Evolutionary conservation across 768 basidiomycete genomes (phyloP).

Genomic region (Leccinum variicolor): DNA sequence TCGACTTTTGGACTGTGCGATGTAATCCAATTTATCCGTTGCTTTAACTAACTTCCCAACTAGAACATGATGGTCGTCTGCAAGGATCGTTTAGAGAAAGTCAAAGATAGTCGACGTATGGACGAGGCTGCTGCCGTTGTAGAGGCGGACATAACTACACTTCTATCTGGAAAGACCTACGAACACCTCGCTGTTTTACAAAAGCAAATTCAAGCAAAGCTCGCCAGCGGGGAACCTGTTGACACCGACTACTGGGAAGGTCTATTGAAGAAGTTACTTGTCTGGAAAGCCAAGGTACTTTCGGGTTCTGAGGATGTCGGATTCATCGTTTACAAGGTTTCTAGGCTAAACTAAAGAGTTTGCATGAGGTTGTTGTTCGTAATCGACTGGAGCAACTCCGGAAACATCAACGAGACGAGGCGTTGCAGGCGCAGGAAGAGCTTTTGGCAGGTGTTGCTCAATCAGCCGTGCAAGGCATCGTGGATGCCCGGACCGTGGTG

Average conservation of each 20-base stretch:
- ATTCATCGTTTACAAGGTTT: slow-evolving; percentile 6
- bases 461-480: slow-evolving; percentile 48
- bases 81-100: slow-evolving; percentile 80
- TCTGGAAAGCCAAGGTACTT: slow-evolving; percentile 93
- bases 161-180: slow-evolving; percentile 83
- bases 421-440: slow-evolving; percentile 90
- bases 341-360: slow-evolving; percentile 84
- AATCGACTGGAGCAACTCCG: slow-evolving; percentile 96
- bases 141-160: slow-evolving; percentile 75
- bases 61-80: slow-evolving; percentile 98
- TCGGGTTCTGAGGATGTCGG: background rate
- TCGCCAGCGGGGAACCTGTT: slow-evolving; percentile 88
- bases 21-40: background rate
- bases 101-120: slow-evolving; percentile 59
- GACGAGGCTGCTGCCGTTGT: slow-evolving; percentile 74
- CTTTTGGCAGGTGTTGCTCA: slow-evolving; percentile 74
- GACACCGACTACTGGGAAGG: slow-evolving; percentile 99
- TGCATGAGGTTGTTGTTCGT: slow-evolving; percentile 95
- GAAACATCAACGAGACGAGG: slow-evolving; percentile 94
- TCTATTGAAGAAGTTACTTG: slow-evolving; percentile 84
- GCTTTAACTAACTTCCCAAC: slow-evolving; percentile 1
- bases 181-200: slow-evolving; percentile 83
- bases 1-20: slow-evolving; percentile 96
- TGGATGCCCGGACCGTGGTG: slow-evolving; percentile 33
- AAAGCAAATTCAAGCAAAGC: slow-evolving; percentile 81